Evolutionary conservation across 306 rosid species (phyloP).

Genomic region (Dalbergia oliveri): DNA sequence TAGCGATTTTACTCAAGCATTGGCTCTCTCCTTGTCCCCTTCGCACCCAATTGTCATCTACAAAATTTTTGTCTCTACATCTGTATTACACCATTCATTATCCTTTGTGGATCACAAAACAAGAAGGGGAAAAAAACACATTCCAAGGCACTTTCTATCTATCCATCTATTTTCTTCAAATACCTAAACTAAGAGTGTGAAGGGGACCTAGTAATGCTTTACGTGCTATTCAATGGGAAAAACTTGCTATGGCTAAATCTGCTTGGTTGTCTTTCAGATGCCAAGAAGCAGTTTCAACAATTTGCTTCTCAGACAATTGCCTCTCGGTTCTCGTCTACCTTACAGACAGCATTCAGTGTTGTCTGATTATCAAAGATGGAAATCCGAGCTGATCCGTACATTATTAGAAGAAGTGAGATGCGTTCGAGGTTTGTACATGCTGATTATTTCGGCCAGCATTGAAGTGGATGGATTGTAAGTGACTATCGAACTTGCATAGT

Average conservation of each 20-base stretch:
- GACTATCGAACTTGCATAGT: constrained; percentile 48
- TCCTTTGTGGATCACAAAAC: not conserved
- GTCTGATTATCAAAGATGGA: constrained; percentile 60
- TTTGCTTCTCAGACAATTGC: constrained; percentile 89
- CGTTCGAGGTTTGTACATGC: constrained; percentile 66
- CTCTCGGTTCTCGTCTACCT: constrained; percentile 75
- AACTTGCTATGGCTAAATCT: constrained; percentile 27
- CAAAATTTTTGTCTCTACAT: not conserved
- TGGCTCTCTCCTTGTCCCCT: not conserved
- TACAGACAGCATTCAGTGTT: constrained; percentile 85
- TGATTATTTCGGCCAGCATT: constrained; percentile 48
- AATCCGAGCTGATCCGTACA: constrained; percentile 42
- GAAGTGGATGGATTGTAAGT: constrained; percentile 40
- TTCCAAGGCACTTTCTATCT: not conserved
- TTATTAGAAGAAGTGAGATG: constrained; percentile 47
- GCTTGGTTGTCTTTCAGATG: constrained; percentile 69
- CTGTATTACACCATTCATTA: not conserved
- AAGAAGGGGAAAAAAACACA: not conserved
- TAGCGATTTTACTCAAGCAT: constrained; percentile 2
- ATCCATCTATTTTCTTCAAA: too few relatives aligned
- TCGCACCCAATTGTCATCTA: not conserved
- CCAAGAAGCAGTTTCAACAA: constrained; percentile 95
- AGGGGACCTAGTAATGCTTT: not conserved
- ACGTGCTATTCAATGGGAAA: constrained; percentile 32
- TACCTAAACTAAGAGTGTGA: not conserved